Evolutionary conservation across 2,329 filamentous ascomycete species (phyloP), one percentile per base, ranked within the genome.

Genomic region (Colletotrichum theobromicola): DNA sequence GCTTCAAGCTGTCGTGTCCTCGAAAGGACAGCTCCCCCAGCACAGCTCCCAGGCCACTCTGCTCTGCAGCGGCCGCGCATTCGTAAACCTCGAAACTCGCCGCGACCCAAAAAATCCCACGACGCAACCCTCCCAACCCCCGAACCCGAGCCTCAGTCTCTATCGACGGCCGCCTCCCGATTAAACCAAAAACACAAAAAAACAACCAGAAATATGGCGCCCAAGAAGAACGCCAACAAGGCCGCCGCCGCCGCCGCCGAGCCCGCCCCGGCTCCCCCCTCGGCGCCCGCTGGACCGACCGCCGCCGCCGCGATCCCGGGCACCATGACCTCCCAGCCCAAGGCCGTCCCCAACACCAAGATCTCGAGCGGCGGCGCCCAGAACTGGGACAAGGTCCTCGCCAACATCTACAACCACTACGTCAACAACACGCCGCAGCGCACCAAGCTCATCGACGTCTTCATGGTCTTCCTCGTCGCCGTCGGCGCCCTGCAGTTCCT

Each of bases 401-500:
- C 88, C 70, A 92, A 92, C 81, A 89, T 98, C 78, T 94, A 93
- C 90, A 87, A 92, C 79, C 92, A 95, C 84, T 99, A 99, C 85
- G 83, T 93, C 70, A 87, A 93, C 78, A 90, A 92, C 79, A 99
- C 97, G 58, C 93, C 96, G 61, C 96, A 98, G 89, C 92, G 96
- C 76, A 96, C 94, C 62, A 97, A 98, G 90, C 90, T 99, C 76
- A 90, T 98, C 76, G 97, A 99, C 84, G 90, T 91, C 42, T 99
- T 99, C 84, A 93, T 99, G 91, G 91, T 85, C 5, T 99, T 98
- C 84, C 87, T 99, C 74, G 92, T 97, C 26, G 88, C 93, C 2
- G 94, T 98, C 6, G 97, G 95, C 65, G 95, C 88, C n/a, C 84
- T 98, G 80, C 97, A 99, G 85, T 98, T 99, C 84, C 83, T 94